Evolutionary conservation across 768 basidiomycete species (phyloP), one percentile per base, ranked within the genome.

Genomic region (Termitomyces sp.): DNA sequence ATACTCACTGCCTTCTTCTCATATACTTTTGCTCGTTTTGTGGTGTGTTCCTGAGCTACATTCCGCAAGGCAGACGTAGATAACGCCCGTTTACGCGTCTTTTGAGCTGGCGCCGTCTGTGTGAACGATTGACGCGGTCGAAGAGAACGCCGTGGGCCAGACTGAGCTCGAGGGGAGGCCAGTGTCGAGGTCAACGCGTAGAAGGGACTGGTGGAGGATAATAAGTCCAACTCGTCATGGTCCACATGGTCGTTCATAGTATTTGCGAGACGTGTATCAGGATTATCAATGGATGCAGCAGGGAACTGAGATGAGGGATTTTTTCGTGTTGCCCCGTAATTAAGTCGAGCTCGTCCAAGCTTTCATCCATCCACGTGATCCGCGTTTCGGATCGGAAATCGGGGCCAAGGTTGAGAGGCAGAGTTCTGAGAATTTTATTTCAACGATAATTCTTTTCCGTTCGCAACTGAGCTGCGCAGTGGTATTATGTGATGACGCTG

Each of bases 1-100:
- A 26, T 36, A 53, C 62, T 59, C 61, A 80, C 80, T 50, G 71
- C 73, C 58, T 80, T 80, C 56, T 74, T 77, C 50, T 71, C 68
- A 12, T 73, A 69, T 45, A 68, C 51, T 54, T 69, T 76, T 35
- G 55, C n/a, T 42, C 64, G 61, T 53, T 69, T 63, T 32, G 45
- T 32, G 56, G 66, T 61, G 67, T 73, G 65, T 74, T 74, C 59
- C 24, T 20, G 40, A 16, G 63, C 20, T 18, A 35, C 14, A n/a
- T 58, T 54, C 36, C 58, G 45, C 16, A 43, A 28, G 28, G 59
- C 58, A 42, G 60, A 60, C 3, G 55, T 46, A 7, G 63, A 65
- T 22, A 63, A 28, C 13, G 57, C 61, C 18, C 68, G 48, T 58
- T 68, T 69, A 28, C 64, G 59, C n/a, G 51, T 36, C 8, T 20